Percentiles rank a stretch among this genome's conserved stretches.
These are phyloP conservation scores for Aspergillus spinulosporus DNA, from an alignment of 2,329 filamentous ascomycete genomes.

Conservation along the genomic window DNA sequence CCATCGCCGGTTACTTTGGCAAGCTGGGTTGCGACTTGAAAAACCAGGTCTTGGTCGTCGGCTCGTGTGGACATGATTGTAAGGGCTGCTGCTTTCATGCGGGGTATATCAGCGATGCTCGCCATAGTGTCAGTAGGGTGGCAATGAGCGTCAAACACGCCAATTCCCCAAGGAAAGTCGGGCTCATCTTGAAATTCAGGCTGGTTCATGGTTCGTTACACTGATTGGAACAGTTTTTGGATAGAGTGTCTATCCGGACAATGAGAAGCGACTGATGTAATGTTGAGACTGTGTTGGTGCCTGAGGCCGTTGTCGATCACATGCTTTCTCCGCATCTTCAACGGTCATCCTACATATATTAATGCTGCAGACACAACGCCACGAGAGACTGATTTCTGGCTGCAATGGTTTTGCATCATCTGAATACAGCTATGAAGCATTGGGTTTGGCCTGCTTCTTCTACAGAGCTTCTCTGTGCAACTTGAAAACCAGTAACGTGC, in stretches of 20 bases:
- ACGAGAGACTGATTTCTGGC: neutral
- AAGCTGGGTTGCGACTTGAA: conserved; percentile 45
- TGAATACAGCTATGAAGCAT: neutral
- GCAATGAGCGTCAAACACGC: conserved; percentile 65
- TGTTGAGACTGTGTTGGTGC: neutral
- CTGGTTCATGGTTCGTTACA: conserved; percentile 4
- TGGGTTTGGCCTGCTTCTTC: neutral
- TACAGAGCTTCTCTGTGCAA: conserved; percentile 6
- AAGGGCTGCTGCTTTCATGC: conserved; percentile 59
- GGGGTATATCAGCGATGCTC: conserved; percentile 54
- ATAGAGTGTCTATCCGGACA: neutral
- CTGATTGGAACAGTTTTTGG: neutral
- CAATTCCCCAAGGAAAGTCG: conserved; percentile 62
- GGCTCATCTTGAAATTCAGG: conserved; percentile 19
- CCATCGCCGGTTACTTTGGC: conserved; percentile 35
- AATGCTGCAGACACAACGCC: neutral
- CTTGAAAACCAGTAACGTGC: neutral
- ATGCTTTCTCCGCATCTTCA: conserved; percentile 9
- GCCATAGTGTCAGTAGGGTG: conserved; percentile 66
- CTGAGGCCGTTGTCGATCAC: conserved; percentile 13
- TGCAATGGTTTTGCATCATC: neutral
- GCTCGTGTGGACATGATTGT: conserved; percentile 64
- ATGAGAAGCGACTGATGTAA: conserved; percentile 4
- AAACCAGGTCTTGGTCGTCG: conserved; percentile 62
- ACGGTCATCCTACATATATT: neutral